These are phyloP conservation scores for Penicillium sp. DNA, from an alignment of 2,329 filamentous ascomycete genomes.

Conservation along the genomic window DNA sequence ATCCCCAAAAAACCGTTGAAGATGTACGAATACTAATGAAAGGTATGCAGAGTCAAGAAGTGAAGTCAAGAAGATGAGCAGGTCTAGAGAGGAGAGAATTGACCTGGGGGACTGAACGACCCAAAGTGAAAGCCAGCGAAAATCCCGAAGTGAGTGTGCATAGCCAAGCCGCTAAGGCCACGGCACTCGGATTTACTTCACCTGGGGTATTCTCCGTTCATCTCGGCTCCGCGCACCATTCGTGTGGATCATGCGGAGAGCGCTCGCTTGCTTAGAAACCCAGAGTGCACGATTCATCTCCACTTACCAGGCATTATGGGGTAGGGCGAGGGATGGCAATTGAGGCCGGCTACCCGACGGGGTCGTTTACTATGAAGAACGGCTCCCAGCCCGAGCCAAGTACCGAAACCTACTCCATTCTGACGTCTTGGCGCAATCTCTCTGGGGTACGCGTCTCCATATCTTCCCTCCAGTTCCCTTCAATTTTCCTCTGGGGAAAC, in stretches of 20 bases:
- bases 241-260: slow-evolving; percentile 27
- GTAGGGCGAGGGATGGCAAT: slow-evolving; percentile 13
- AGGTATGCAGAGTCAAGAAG: background rate
- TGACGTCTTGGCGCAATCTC: slow-evolving; percentile 5
- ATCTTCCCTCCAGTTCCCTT: background rate
- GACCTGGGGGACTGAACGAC: background rate
- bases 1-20: too few relatives aligned
- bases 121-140: background rate
- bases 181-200: background rate
- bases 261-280: slow-evolving; percentile 6
- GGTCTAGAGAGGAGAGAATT: slow-evolving; percentile 1
- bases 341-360: slow-evolving; percentile 21
- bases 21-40: too few relatives aligned
- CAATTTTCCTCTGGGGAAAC: background rate
- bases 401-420: slow-evolving; percentile 12
- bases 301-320: background rate
- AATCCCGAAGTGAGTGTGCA: slow-evolving; percentile 13
- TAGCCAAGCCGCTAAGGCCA: slow-evolving; percentile 1
- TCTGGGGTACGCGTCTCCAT: background rate
- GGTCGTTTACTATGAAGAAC: background rate
- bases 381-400: slow-evolving; percentile 12
- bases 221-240: slow-evolving; percentile 13
- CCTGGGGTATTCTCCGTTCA: slow-evolving; percentile 13
- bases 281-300: background rate
- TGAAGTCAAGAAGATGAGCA: background rate